These are phyloP conservation scores for Zopfia rhizophila DNA, from an alignment of 2,329 filamentous ascomycete species.

Conservation along the genomic window DNA sequence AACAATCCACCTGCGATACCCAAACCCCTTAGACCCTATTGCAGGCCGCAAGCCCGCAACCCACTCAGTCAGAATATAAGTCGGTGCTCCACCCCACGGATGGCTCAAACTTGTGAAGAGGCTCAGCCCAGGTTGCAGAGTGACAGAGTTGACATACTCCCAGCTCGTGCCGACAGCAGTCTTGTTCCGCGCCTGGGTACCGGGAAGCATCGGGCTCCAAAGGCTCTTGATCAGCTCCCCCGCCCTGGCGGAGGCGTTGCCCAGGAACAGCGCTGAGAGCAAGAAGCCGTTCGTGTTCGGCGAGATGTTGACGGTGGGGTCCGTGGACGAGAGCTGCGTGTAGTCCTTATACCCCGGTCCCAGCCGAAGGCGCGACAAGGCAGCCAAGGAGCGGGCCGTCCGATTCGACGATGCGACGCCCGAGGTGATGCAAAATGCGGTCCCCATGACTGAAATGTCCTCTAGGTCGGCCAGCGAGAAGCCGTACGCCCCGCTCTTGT, in stretches of 20 bases:
- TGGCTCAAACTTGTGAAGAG: conserved; percentile 55
- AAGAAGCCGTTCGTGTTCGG: conserved; percentile 60
- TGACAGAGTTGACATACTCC: conserved; percentile 47
- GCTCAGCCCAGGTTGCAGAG: conserved; percentile 49
- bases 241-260: no score
- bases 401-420: conserved; percentile 40
- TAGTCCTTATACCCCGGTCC: conserved; percentile 51
- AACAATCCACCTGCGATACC: no score
- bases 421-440: no score
- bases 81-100: conserved; percentile 57
- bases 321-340: no score
- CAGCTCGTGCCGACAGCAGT: conserved; percentile 17
- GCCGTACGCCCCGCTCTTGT: no score
- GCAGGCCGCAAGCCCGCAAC: not conserved
- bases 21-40: not conserved
- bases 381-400: conserved; percentile 34
- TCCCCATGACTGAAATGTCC: no score
- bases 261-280: conserved; percentile 42
- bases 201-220: no score
- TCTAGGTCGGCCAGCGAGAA: no score
- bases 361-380: conserved; percentile 36
- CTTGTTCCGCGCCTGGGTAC: no score
- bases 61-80: conserved; percentile 47
- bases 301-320: conserved; percentile 41
- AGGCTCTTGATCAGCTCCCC: no score